These are phyloP conservation scores for Pythium dissotocum DNA, from an alignment of 352 stramenopile genomes.

Conservation along the genomic window DNA sequence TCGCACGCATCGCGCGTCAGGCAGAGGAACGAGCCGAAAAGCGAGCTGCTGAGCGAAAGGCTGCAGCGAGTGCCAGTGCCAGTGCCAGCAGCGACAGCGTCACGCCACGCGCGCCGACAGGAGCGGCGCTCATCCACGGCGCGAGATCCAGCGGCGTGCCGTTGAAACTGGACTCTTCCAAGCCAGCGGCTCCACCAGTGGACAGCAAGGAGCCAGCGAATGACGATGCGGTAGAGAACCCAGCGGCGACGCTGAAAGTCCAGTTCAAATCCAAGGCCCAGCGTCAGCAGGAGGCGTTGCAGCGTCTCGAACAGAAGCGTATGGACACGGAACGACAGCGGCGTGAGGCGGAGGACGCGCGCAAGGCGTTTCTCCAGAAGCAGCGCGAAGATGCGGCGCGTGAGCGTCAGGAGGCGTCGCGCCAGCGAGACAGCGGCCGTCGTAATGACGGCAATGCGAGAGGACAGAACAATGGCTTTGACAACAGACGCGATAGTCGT, in stretches of 20 bases:
- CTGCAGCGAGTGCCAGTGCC: not conserved
- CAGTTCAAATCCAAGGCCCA: conserved; percentile 82
- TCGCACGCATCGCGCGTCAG: conserved; percentile 66
- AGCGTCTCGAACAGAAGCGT: conserved; percentile 71
- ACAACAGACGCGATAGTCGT: not conserved
- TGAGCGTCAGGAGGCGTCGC: conserved; percentile 12
- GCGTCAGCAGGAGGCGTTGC: conserved; percentile 72
- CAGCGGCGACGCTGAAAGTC: conserved; percentile 36
- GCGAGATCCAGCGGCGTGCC: conserved; percentile 28
- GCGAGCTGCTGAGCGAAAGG: conserved; percentile 35
- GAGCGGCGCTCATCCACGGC: conserved; percentile 30
- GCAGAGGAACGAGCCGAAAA: conserved; percentile 67
- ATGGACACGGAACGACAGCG: conserved; percentile 61
- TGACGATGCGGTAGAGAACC: conserved; percentile 1
- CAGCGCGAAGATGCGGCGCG: conserved; percentile 45
- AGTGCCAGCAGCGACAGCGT: not conserved
- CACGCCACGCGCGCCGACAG: conserved; percentile 3
- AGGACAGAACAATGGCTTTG: conserved; percentile 20
- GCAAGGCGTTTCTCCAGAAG: conserved; percentile 64
- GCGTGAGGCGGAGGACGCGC: conserved; percentile 51
- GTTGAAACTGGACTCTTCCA: conserved; percentile 35
- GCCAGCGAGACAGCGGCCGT: conserved; percentile 21
- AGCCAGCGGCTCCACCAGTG: conserved; percentile 3
- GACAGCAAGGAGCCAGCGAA: not conserved
- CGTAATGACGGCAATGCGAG: not conserved